Percentiles rank a stretch among this genome's conserved stretches.
Conservation (phyloP, 192 early-diverging fungal species). For the Linnemannia elongata region DNA sequence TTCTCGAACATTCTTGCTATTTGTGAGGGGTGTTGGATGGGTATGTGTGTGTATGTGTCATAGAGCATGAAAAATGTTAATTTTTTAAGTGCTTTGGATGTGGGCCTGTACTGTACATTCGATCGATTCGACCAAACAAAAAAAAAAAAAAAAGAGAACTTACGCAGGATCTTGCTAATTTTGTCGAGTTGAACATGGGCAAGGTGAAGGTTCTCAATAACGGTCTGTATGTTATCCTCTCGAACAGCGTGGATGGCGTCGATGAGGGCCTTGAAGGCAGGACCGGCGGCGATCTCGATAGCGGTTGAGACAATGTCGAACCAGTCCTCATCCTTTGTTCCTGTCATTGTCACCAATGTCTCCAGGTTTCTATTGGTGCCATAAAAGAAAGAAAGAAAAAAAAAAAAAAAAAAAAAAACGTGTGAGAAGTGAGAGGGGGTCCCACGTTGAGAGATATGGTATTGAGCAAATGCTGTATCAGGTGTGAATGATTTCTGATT, state of each 20-base stretch:
- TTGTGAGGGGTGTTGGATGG: not conserved
- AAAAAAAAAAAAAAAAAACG: not conserved
- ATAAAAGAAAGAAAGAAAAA: not conserved
- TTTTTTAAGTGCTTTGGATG: no score
- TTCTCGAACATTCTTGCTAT: conserved; percentile 87
- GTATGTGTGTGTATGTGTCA: not conserved
- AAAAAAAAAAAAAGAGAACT: not conserved
- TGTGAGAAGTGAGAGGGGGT: no score
- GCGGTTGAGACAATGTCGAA: conserved; percentile 91
- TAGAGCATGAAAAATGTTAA: not conserved
- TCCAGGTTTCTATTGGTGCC: conserved; percentile 77
- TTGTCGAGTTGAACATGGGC: conserved; percentile 29
- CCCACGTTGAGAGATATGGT: no score
- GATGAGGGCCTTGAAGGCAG: conserved; percentile 74
- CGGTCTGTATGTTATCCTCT: conserved; percentile 61
- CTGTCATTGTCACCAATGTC: conserved; percentile 85
- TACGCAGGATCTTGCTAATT: conserved; percentile 30
- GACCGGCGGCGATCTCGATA: conserved; percentile 86
- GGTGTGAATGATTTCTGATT: not conserved
- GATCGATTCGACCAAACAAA: not conserved
- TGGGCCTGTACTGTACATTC: not conserved
- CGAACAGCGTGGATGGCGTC: conserved; percentile 71
- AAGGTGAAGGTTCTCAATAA: conserved; percentile 63
- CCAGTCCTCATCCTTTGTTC: conserved; percentile 93
- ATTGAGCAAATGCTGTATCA: not conserved